Evolutionary conservation across 2,329 filamentous ascomycete species (phyloP).

Genomic region (Microsporum canis): DNA sequence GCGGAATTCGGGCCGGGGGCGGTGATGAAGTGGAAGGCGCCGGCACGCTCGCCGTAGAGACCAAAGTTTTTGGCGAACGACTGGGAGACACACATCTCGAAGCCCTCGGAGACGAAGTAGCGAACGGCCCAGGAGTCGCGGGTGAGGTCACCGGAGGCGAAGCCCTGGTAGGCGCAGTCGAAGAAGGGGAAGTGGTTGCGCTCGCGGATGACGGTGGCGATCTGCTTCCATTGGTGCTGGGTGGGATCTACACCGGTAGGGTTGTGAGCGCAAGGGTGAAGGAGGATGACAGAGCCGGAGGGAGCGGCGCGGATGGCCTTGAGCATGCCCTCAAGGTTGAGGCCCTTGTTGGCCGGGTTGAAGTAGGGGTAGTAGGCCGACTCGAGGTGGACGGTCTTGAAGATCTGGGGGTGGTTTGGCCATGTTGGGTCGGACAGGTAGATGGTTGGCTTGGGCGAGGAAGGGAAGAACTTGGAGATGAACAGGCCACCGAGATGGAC

Average conservation of each 20-base stretch:
- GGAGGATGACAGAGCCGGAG: constrained; percentile 70
- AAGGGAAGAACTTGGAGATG: constrained; percentile 76
- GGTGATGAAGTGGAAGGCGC: constrained; percentile 89
- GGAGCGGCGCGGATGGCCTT: constrained; percentile 57
- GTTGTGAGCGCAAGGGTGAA: constrained; percentile 96
- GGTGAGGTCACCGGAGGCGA: constrained; percentile 79
- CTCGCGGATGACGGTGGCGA: constrained; percentile 63
- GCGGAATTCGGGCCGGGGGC: constrained; percentile 56
- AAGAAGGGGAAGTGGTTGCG: constrained; percentile 95
- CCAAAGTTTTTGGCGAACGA: constrained; percentile 60
- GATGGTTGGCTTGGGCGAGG: constrained; percentile 53
- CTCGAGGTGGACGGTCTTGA: constrained; percentile 72
- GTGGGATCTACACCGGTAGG: constrained; percentile 95
- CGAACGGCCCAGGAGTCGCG: constrained; percentile 85
- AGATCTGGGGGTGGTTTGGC: constrained; percentile 99
- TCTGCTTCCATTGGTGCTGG: constrained; percentile 83
- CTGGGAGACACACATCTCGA: constrained; percentile 51
- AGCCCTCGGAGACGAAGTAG: constrained; percentile 88
- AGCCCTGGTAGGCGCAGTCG: constrained; percentile 94
- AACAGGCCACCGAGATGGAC: constrained; percentile 89
- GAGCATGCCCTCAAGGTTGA: constrained; percentile 88
- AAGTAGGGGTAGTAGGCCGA: constrained; percentile 90
- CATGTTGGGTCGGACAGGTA: constrained; percentile 94
- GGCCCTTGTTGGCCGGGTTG: constrained; percentile 71
- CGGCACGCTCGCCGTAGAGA: constrained; percentile 89